Conservation (phyloP, 1,284 basidiomycete genomes). For the Fomitopsis pinicola region DNA sequence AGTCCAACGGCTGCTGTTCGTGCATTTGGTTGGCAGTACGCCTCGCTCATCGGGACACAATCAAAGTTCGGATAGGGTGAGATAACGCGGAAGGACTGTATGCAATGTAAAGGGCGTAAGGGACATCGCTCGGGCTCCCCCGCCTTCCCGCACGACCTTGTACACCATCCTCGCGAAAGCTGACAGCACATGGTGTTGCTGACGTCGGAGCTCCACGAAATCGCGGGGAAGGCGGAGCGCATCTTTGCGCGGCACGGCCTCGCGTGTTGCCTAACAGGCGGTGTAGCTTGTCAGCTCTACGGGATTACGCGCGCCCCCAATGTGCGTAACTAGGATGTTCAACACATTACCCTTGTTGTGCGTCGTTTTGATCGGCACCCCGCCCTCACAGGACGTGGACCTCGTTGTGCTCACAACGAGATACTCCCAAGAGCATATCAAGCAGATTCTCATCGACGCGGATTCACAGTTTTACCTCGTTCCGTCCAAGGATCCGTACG, state of each 20-base stretch:
- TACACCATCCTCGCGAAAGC: not conserved
- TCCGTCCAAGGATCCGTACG: conserved; percentile 29
- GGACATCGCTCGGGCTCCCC: not conserved
- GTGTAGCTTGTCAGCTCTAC: conserved; percentile 17
- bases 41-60: not conserved
- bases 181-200: not conserved
- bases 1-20: not conserved
- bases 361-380: conserved; percentile 9
- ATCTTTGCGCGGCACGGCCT: conserved; percentile 10
- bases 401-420: conserved; percentile 38
- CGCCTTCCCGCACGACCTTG: not conserved
- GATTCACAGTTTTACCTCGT: conserved; percentile 25
- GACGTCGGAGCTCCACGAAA: conserved; percentile 6
- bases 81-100: not conserved
- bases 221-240: conserved; percentile 7
- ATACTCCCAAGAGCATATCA: conserved; percentile 36
- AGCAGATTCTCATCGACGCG: conserved; percentile 31
- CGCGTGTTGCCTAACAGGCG: conserved; percentile 19
- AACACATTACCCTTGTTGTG: too few relatives aligned
- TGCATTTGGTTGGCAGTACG: not conserved
- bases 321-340: conserved; percentile 1
- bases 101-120: too few relatives aligned
- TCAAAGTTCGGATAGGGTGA: not conserved
- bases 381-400: conserved; percentile 41
- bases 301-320: conserved; percentile 16